Conservation (phyloP, 306 rosid genomes). For the Ziziphus jujuba region DNA sequence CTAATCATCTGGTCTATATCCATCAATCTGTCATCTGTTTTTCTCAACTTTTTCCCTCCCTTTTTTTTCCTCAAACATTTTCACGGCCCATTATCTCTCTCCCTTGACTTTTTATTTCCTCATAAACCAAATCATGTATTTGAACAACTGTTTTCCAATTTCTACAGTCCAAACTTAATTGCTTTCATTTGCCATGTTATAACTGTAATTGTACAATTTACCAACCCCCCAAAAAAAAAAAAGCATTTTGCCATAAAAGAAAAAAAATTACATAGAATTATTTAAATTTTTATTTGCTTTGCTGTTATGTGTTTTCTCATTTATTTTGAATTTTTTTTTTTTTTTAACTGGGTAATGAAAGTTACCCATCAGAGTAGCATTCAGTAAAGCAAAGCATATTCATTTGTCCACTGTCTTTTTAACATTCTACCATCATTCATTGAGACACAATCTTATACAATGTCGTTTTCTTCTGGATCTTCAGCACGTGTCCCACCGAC, state of each 20-base stretch:
- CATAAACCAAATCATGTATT: too few relatives aligned
- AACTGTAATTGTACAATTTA: too few relatives aligned
- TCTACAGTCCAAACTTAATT: too few relatives aligned
- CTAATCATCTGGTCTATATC: conserved; percentile 22
- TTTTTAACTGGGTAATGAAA: conserved; percentile 42
- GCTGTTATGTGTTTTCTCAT: conserved; percentile 6
- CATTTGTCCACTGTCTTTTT: conserved; percentile 48
- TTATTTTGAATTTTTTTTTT: conserved; percentile 6
- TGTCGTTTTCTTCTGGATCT: conserved; percentile 48
- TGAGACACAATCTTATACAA: conserved; percentile 40
- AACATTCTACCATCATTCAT: conserved; percentile 49
- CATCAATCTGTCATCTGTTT: conserved; percentile 42
- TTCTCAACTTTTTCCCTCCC: conserved; percentile 29
- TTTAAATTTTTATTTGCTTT: too few relatives aligned
- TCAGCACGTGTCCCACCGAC: conserved; percentile 66
- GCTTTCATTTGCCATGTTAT: too few relatives aligned
- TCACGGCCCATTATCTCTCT: neutral
- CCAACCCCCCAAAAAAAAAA: too few relatives aligned
- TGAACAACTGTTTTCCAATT: too few relatives aligned
- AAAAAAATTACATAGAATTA: too few relatives aligned
- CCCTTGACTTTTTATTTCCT: conserved; percentile 7
- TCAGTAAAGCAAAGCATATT: conserved; percentile 47
- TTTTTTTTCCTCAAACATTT: conserved; percentile 13
- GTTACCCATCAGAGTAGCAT: conserved; percentile 46
- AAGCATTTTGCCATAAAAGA: too few relatives aligned